These are phyloP conservation scores for Candida ponderosae DNA, from an alignment of 805 yeast genomes.

Conservation along the genomic window DNA sequence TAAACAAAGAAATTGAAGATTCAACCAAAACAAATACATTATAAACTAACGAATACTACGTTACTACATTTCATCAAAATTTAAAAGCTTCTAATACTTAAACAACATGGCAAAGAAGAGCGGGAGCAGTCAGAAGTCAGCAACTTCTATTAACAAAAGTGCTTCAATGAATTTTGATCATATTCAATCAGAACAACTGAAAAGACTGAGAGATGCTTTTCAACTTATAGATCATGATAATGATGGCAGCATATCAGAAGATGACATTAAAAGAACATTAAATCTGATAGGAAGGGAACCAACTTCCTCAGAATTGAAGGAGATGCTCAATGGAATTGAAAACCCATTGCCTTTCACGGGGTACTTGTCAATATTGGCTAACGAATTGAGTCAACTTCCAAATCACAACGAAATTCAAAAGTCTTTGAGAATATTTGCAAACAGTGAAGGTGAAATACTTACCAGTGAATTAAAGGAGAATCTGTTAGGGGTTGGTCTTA, in stretches of 20 bases:
- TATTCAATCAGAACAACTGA: constrained; percentile 55
- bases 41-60: too few relatives aligned
- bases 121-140: too few relatives aligned
- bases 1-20: not conserved
- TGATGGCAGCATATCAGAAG: constrained; percentile 52
- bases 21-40: too few relatives aligned
- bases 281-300: constrained; percentile 42
- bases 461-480: constrained; percentile 40
- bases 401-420: constrained; percentile 43
- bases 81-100: too few relatives aligned
- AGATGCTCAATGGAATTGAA: constrained; percentile 36
- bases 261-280: constrained; percentile 49
- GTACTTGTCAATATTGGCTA: constrained; percentile 56
- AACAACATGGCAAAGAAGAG: too few relatives aligned
- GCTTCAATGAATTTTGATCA: not conserved
- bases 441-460: constrained; percentile 35
- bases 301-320: constrained; percentile 31
- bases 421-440: constrained; percentile 49
- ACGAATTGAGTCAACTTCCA: constrained; percentile 42
- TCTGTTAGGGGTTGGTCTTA: constrained; percentile 35
- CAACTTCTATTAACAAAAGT: not conserved
- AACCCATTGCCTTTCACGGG: constrained; percentile 50
- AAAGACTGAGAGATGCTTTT: constrained; percentile 66
- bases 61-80: too few relatives aligned
- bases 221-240: constrained; percentile 75